Conservation (phyloP, 768 basidiomycete species). For the Lactarius pseudohatsudake region DNA sequence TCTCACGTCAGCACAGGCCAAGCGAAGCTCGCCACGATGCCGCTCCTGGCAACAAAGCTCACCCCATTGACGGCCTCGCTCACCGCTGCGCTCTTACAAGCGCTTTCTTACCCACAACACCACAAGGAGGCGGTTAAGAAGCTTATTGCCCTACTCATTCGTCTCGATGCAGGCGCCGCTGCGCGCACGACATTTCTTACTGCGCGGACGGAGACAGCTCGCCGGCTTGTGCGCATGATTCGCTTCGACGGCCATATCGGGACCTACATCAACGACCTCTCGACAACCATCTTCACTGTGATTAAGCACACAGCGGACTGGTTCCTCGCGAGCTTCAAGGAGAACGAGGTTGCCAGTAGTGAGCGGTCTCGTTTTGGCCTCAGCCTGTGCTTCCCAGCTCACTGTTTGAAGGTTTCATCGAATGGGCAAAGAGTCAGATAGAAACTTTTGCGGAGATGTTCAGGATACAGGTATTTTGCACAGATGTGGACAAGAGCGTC, state of each 20-base stretch:
- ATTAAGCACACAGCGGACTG: conserved; percentile 98
- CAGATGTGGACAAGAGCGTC: conserved; percentile 67
- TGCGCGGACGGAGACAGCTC: conserved; percentile 73
- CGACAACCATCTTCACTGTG: conserved; percentile 87
- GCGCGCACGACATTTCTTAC: conserved; percentile 82
- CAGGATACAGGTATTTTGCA: conserved; percentile 86
- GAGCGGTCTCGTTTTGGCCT: conserved; percentile 36
- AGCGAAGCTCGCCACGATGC: conserved; percentile 55
- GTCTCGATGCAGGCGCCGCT: conserved; percentile 71
- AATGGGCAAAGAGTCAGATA: conserved; percentile 89
- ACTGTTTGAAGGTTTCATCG: conserved; percentile 70
- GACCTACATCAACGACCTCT: conserved; percentile 82
- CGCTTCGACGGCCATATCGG: conserved; percentile 86
- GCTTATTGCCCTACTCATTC: conserved; percentile 69
- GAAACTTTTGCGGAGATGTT: conserved; percentile 83
- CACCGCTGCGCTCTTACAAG: conserved; percentile 64
- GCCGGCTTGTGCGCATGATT: conserved; percentile 79
- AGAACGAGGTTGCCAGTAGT: conserved; percentile 94
- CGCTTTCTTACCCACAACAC: conserved; percentile 72
- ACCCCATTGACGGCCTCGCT: conserved; percentile 65
- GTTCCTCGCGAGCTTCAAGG: conserved; percentile 94
- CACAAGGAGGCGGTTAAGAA: conserved; percentile 73
- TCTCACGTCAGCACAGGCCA: conserved; percentile 45
- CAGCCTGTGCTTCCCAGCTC: neutral
- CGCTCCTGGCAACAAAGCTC: conserved; percentile 58